Evolutionary conservation across 1,139 yeast genomes (phyloP), one percentile per base, ranked within the genome.

Genomic region (Magnusiomyces clavatus): DNA sequence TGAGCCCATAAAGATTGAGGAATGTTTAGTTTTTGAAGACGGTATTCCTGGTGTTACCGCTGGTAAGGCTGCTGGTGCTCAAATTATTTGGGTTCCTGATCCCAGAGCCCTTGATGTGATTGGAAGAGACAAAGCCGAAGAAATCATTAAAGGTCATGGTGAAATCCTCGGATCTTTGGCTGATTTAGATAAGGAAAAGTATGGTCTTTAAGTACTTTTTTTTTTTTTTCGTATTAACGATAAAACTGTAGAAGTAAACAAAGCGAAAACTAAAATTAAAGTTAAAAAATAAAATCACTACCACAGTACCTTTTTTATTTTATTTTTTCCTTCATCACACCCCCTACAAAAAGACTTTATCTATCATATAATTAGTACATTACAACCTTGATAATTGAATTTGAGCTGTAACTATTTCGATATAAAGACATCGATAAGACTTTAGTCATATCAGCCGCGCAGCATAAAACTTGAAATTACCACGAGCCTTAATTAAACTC

Each of bases 11-110:
- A 64, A 66, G 52, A 84, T 90, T 1, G 81, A 80, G 38, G 96
- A 92, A 63, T 86, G 96, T 61, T 69, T 92, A 40, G 85, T 92
- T 1, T 92, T 92, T 67, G 98, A 92, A 69, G 98, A 92, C 68
- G 97, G 96, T 1, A 73, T 88, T 46, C 90, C 95, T 1, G 97
- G 97, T 1, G 92, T 89, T 34, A 63, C 73, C 29, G 85, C 96
- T 3, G 98, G 95, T 10, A 75, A 72, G 56, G 84, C 89, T 11
- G 87, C 96, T 36, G 89, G 89, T n/a, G 86, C 88, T 13, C 77
- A 75, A 51, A 95, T 90, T 10, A 76, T 90, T 47, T 92, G 97
- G 97, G 85, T 90, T 16, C 97, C 98, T 4, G 94, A 90, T 66
- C 75, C 75, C 17, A 78, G 83, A 51, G 94, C 95, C 0, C 64